Conservation (phyloP, 352 stramenopile genomes). For the Phytophthora palmivora region DNA sequence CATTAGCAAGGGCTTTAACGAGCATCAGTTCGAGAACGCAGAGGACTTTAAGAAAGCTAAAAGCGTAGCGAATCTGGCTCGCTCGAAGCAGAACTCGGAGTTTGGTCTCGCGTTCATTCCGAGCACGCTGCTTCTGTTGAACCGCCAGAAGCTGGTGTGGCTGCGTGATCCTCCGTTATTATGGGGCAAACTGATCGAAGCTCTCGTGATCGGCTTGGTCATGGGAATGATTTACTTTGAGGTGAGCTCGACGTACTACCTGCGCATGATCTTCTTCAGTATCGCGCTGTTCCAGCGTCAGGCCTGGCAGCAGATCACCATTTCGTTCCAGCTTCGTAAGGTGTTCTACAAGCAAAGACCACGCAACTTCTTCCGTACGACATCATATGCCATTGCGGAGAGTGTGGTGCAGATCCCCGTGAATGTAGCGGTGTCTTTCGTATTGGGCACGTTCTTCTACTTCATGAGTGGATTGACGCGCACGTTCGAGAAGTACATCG, state of each 20-base stretch:
- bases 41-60: constrained; percentile 65
- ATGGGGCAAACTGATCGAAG: constrained; percentile 75
- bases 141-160: constrained; percentile 72
- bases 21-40: constrained; percentile 54
- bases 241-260: constrained; percentile 60
- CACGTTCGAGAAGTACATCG: constrained; percentile 75
- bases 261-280: constrained; percentile 84
- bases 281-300: constrained; percentile 77
- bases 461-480: constrained; percentile 88
- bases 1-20: constrained; percentile 59
- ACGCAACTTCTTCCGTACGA: constrained; percentile 91
- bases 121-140: constrained; percentile 57
- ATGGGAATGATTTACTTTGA: constrained; percentile 82
- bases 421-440: constrained; percentile 68
- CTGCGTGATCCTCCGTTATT: constrained; percentile 62
- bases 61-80: constrained; percentile 50
- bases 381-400: constrained; percentile 81
- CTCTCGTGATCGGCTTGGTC: constrained; percentile 77
- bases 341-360: constrained; percentile 93
- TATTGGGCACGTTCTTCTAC: constrained; percentile 83
- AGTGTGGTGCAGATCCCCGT: constrained; percentile 69
- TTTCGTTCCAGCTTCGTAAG: constrained; percentile 76
- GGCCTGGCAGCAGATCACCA: constrained; percentile 75
- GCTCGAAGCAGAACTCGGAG: constrained; percentile 57
- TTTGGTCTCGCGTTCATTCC: constrained; percentile 56